Evolutionary conservation across 768 basidiomycete genomes (phyloP), one percentile per base, ranked within the genome.

Genomic region (Dendrothele bispora): DNA sequence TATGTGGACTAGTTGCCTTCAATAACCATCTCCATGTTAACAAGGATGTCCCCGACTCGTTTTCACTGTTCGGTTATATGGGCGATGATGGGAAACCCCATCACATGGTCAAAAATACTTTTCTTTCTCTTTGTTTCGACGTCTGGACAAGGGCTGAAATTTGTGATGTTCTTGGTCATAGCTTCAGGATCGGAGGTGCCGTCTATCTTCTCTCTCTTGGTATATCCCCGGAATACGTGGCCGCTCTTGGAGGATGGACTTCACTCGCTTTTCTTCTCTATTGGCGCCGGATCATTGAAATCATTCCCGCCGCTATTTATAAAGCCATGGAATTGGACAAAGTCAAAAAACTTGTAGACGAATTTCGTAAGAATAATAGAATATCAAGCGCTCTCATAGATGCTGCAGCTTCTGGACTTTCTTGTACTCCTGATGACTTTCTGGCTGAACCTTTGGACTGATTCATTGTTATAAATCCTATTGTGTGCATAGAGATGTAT

Each of bases 141-240:
- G 32, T 54, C 4, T 54, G 53, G 53, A 52, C 0, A 48, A 12
- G 3, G 12, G 35, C 36, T 6, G 45, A 17, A 3, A 5, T 38
- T 11, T 22, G 15, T 3, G 43, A 48, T 7, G 30, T 59, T 10
- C 36, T 48, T 0, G 63, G 62, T 3, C 62, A 68, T 42, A 57
- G 57, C 47, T 68, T 67, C 45, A 49, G 57, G 1, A 68, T 69
- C 25, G 66, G 68, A 0, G 63, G 68, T 1, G 60, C 65, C 0
- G 60, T 61, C 0, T 54, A 59, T 24, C 39, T 64, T 1, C 53
- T 67, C 0, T 22, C 61, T 0, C 27, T 47, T 0, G 58, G 63
- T 0, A 60, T 69, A 1, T 39, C 55, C 1, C 63, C 63, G 0
- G 58, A 66, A 14, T 51, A 66, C 2, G 62, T 70, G 3, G 59